Percentiles rank a stretch among this genome's conserved stretches.
Conservation (phyloP, 2,329 filamentous ascomycete species). For the Shiraia bambusicola region DNA sequence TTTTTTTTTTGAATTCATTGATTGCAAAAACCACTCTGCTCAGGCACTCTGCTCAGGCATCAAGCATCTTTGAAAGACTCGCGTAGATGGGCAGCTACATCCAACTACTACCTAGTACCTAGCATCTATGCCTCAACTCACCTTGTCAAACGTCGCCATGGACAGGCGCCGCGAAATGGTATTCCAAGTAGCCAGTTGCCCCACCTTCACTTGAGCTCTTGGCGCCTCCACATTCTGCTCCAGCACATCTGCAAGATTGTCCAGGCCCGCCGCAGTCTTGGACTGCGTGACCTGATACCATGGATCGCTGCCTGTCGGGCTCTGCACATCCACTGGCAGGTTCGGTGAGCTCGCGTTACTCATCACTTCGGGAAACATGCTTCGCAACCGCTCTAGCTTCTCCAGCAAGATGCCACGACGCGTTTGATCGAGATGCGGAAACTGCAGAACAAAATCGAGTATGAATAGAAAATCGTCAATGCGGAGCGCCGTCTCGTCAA, state of each 20-base stretch:
- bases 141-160: slow-evolving; percentile 14
- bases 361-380: slow-evolving; percentile 39
- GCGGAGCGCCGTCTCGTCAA: slow-evolving; percentile 50
- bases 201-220: slow-evolving; percentile 15
- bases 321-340: slow-evolving; percentile 32
- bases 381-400: slow-evolving; percentile 44
- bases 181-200: slow-evolving; percentile 35
- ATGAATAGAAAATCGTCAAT: slow-evolving; percentile 59
- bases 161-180: slow-evolving; percentile 36
- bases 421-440: slow-evolving; percentile 52
- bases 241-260: slow-evolving; percentile 19
- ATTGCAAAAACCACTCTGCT: too few species aligned
- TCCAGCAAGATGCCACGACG: slow-evolving; percentile 49
- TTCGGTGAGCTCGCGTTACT: slow-evolving; percentile 37
- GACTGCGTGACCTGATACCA: slow-evolving; percentile 39
- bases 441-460: slow-evolving; percentile 53
- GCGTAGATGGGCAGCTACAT: too few species aligned
- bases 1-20: too few species aligned
- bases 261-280: slow-evolving; percentile 33
- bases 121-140: too few species aligned
- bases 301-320: slow-evolving; percentile 31
- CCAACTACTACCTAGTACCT: too few species aligned
- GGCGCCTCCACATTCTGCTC: slow-evolving; percentile 1
- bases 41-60: too few species aligned
- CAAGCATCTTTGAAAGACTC: too few species aligned